Percentiles rank a stretch among this genome's conserved stretches.
These are phyloP conservation scores for Allium fistulosum DNA, from an alignment of 106 monocot species.

Conservation along the genomic window DNA sequence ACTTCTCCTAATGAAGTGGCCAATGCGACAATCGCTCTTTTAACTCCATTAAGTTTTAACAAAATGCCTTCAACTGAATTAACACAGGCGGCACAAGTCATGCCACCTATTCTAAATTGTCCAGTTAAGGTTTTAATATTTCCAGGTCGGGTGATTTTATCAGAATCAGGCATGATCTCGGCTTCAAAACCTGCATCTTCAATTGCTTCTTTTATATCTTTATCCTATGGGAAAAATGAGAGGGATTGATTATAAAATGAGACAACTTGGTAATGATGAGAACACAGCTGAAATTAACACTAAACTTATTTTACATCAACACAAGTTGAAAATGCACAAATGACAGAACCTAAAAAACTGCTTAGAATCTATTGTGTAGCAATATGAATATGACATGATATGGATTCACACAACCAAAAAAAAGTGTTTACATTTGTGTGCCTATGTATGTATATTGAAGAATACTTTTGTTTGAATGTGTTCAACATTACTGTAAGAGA, in stretches of 20 bases:
- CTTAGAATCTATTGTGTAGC: no score
- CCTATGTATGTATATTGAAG: no score
- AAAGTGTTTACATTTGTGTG: no score
- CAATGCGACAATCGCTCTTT: slow-evolving; percentile 80
- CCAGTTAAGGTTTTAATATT: slow-evolving; percentile 47
- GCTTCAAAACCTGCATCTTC: slow-evolving; percentile 98
- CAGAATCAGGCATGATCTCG: slow-evolving; percentile 60
- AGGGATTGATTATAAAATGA: background rate
- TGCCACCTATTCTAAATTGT: slow-evolving; percentile 91
- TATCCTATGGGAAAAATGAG: slow-evolving; percentile 31
- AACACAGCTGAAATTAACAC: no score
- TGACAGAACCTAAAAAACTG: no score
- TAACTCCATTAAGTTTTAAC: slow-evolving; percentile 79
- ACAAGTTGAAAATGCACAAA: no score
- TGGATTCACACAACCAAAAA: no score
- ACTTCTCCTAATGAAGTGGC: slow-evolving; percentile 87
- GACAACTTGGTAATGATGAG: no score
- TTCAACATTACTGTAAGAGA: no score
- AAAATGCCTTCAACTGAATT: slow-evolving; percentile 93
- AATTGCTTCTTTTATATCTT: slow-evolving; percentile 80
- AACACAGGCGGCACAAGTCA: slow-evolving; percentile 98
- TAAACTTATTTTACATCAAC: no score
- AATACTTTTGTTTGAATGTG: no score
- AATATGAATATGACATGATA: no score
- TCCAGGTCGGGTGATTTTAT: slow-evolving; percentile 18